phyloP scores from a whole-genome alignment of 108 stramenopile genomes.

The Epithemia pelagica region DNA sequence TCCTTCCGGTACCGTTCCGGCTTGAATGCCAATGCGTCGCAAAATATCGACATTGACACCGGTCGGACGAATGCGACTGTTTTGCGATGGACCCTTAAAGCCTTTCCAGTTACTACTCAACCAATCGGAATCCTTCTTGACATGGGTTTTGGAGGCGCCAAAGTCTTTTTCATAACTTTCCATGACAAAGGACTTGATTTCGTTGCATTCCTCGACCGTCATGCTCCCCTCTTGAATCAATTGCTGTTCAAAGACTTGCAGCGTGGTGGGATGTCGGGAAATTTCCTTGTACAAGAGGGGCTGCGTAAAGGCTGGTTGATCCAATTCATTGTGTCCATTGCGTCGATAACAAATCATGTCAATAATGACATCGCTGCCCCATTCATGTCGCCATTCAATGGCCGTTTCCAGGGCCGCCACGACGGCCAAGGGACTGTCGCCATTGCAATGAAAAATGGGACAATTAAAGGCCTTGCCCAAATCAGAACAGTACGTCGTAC shows the following conservation, averaged over 20 bases:
- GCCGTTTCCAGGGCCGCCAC: constrained; percentile 94
- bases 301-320: constrained; percentile 99
- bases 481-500: constrained; percentile 96
- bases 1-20: constrained; percentile 80
- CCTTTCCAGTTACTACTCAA: constrained; percentile 89
- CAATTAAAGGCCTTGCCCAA: constrained; percentile 95
- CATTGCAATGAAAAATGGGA: constrained; percentile 99
- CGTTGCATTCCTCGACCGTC: constrained; percentile 76
- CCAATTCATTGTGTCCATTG: constrained; percentile 99
- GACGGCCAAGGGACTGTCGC: constrained; percentile 97
- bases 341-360: constrained; percentile 98
- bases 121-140: constrained; percentile 82
- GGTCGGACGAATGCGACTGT: constrained; percentile 81
- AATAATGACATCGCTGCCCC: constrained; percentile 95
- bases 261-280: constrained; percentile 77
- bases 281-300: constrained; percentile 92
- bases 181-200: constrained; percentile 76
- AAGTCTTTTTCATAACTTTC: constrained; percentile 85
- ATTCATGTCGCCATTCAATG: constrained; percentile 95
- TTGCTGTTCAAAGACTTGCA: constrained; percentile 79
- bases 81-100: constrained; percentile 90
- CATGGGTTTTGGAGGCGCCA: constrained; percentile 87
- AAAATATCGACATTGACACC: constrained; percentile 87
- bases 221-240: constrained; percentile 74
- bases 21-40: constrained; percentile 65